A percentile compares a stretch with the other conserved stretches of the same genome.
phyloP scores from a whole-genome alignment of 148 eudicot species.

The Cornus suecica region DNA sequence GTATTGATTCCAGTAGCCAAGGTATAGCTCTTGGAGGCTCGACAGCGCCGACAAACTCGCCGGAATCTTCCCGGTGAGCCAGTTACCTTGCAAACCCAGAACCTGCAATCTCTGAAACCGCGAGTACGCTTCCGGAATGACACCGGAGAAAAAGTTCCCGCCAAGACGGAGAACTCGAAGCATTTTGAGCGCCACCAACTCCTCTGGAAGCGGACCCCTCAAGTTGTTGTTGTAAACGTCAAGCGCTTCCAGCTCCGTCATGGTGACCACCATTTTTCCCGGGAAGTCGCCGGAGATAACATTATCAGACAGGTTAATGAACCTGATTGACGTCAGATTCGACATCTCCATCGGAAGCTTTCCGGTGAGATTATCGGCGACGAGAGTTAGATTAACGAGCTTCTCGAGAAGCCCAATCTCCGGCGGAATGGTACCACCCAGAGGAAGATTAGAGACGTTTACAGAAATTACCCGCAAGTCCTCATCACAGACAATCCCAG shows the following conservation, averaged over 20 bases:
- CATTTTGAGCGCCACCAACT: conserved; percentile 25
- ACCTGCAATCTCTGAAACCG: conserved; percentile 27
- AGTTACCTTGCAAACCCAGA: conserved; percentile 55
- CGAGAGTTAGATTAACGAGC: conserved; percentile 46
- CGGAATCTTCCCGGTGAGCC: conserved; percentile 53
- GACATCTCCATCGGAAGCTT: conserved; percentile 39
- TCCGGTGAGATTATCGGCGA: conserved; percentile 52
- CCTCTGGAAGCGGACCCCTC: conserved; percentile 47
- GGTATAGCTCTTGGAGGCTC: conserved; percentile 24
- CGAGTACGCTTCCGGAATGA: conserved; percentile 54
- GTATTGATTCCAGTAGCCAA: conserved; percentile 46
- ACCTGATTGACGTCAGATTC: conserved; percentile 26
- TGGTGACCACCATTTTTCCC: conserved; percentile 10
- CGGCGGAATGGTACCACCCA: conserved; percentile 50
- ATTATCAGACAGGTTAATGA: conserved; percentile 56
- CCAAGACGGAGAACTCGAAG: conserved; percentile 41
- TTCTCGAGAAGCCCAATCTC: conserved; percentile 42
- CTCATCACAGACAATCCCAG: conserved; percentile 62
- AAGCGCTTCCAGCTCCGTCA: conserved; percentile 37
- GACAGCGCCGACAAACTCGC: conserved; percentile 27
- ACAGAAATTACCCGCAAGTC: conserved; percentile 40
- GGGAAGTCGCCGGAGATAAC: conserved; percentile 41
- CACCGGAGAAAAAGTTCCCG: conserved; percentile 75
- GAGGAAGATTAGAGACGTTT: conserved; percentile 30
- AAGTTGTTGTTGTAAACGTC: conserved; percentile 76